Conservation (phyloP, 2,329 filamentous ascomycete genomes). For the Lithohypha guttulata region DNA sequence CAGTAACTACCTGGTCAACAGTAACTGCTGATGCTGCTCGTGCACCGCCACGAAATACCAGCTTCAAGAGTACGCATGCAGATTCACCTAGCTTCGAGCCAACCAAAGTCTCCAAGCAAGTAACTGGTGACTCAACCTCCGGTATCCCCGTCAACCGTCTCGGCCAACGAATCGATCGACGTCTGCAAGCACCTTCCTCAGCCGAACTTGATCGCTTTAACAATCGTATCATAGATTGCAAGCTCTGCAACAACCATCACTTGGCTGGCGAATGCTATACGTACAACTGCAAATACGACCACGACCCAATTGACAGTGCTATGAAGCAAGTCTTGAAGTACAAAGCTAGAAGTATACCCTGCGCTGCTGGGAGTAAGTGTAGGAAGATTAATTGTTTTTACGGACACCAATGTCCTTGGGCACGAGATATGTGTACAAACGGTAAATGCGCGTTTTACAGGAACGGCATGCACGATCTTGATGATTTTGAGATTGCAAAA, state of each 20-base stretch:
- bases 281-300: constrained; percentile 35
- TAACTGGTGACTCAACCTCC: constrained; percentile 22
- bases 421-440: constrained; percentile 14
- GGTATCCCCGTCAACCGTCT: constrained; percentile 38
- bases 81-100: constrained; percentile 10
- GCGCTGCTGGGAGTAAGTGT: constrained; percentile 32
- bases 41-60: constrained; percentile 4
- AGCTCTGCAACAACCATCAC: constrained; percentile 42
- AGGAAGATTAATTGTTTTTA: constrained; percentile 34
- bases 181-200: constrained; percentile 27
- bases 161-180: constrained; percentile 38
- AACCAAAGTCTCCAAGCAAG: constrained; percentile 16
- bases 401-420: constrained; percentile 31
- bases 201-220: constrained; percentile 33
- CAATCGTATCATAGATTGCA: constrained; percentile 28
- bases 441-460: constrained; percentile 15
- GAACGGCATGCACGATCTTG: constrained; percentile 15
- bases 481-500: constrained; percentile 16
- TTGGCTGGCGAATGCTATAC: constrained; percentile 25
- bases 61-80: neutral
- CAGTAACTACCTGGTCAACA: constrained; percentile 10
- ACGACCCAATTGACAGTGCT: constrained; percentile 32
- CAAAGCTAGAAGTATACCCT: constrained; percentile 36
- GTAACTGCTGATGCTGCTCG: constrained; percentile 9
- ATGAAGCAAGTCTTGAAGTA: constrained; percentile 34